Conservation (phyloP, 2,329 filamentous ascomycete species). For the Clonostachys sp. region DNA sequence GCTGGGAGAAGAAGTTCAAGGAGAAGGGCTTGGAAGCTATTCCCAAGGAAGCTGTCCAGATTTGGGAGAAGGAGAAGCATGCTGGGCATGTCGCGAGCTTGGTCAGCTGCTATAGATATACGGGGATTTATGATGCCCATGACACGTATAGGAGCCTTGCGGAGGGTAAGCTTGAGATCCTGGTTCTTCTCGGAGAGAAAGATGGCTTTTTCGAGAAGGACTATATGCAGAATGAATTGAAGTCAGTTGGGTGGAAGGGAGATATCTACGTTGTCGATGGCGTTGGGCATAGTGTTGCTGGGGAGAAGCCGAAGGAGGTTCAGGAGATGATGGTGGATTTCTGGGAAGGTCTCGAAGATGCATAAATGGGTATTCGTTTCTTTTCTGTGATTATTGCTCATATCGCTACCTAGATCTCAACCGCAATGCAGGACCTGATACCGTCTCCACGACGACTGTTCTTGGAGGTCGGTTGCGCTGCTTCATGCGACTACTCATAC, state of each 20-base stretch:
- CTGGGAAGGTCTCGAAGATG: conserved; percentile 6
- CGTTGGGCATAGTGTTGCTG: conserved; percentile 14
- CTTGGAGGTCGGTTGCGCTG: no score
- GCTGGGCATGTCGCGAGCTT: conserved; percentile 37
- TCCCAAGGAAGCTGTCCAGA: conserved; percentile 12
- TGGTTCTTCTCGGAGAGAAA: conserved; percentile 14
- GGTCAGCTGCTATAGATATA: conserved; percentile 39
- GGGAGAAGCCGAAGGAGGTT: conserved; percentile 12
- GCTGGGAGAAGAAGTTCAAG: conserved; percentile 35
- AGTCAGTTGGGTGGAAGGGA: no score
- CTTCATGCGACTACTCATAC: neutral
- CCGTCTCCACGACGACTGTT: no score
- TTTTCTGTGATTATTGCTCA: no score
- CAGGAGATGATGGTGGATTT: conserved; percentile 6
- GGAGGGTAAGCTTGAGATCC: conserved; percentile 2
- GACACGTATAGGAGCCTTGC: conserved; percentile 11
- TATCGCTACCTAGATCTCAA: no score
- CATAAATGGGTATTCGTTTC: no score
- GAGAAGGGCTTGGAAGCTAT: conserved; percentile 38
- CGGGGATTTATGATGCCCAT: conserved; percentile 28
- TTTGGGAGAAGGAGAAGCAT: conserved; percentile 45
- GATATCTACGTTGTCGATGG: conserved; percentile 13
- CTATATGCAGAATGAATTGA: conserved; percentile 7
- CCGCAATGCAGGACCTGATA: no score
- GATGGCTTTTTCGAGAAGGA: conserved; percentile 12